These are phyloP conservation scores for Lodderomyces jiufengensis DNA, from an alignment of 1,139 yeast genomes.

Conservation along the genomic window DNA sequence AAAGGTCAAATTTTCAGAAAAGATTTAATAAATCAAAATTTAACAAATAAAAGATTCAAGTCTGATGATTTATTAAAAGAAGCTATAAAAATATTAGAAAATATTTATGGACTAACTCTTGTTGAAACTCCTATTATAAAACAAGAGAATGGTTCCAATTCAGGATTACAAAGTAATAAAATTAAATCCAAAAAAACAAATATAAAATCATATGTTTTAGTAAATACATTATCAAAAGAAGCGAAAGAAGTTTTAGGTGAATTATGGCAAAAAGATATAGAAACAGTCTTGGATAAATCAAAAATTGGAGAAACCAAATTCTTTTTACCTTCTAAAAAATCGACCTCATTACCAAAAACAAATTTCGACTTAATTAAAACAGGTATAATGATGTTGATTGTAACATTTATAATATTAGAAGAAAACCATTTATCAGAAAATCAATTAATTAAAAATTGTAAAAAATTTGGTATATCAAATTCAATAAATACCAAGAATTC, in stretches of 20 bases:
- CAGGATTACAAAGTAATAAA: constrained; percentile 4
- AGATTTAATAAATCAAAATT: constrained; percentile 23
- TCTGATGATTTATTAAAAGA: constrained; percentile 18
- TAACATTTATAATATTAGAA: constrained; percentile 28
- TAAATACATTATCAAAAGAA: constrained; percentile 18
- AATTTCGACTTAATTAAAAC: constrained; percentile 28
- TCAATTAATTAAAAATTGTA: constrained; percentile 21
- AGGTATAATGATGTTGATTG: constrained; percentile 27
- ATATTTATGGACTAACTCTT: constrained; percentile 31
- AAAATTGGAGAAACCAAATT: constrained; percentile 14
- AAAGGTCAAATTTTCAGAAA: constrained; percentile 24
- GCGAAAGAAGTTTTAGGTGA: constrained; percentile 23
- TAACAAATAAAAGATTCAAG: constrained; percentile 14
- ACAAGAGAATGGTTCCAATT: constrained; percentile 1
- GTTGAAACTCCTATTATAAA: constrained; percentile 17
- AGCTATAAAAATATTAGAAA: constrained; percentile 20
- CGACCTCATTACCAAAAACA: constrained; percentile 16
- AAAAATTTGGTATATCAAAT: constrained; percentile 29
- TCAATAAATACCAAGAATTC: constrained; percentile 21
- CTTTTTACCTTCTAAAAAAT: constrained; percentile 16
- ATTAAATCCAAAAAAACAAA: not conserved
- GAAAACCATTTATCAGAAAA: constrained; percentile 33
- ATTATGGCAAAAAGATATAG: constrained; percentile 17
- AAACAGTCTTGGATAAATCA: constrained; percentile 2
- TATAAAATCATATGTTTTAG: constrained; percentile 18